Evolutionary conservation across 306 rosid genomes (phyloP).

Genomic region (Gillenia trifoliata): DNA sequence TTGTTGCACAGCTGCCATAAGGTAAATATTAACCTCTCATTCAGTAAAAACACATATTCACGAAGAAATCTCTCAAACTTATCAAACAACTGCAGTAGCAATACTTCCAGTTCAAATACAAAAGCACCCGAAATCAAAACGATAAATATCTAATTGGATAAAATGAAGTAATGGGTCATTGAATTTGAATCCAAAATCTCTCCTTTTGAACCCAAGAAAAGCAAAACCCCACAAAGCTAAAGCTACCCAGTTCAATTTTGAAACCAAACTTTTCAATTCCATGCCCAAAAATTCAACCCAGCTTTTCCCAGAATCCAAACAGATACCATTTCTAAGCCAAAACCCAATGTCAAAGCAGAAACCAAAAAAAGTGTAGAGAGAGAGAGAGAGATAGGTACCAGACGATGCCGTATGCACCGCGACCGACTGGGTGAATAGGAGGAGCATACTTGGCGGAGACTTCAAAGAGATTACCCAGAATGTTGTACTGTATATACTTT

Average conservation of each 20-base stretch:
- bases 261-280: not conserved
- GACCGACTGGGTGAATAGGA: constrained; percentile 85
- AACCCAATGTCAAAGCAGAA: not conserved
- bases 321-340: not conserved
- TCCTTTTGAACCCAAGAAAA: not conserved
- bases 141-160: not conserved
- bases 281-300: not conserved
- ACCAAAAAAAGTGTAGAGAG: not conserved
- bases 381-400: constrained; percentile 40
- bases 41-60: not conserved
- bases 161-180: not conserved
- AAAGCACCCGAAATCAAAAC: not conserved
- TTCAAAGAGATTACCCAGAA: constrained; percentile 73
- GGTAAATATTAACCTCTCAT: not conserved
- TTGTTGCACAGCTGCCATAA: constrained; percentile 45
- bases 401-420: constrained; percentile 96
- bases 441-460: constrained; percentile 71
- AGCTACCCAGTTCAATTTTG: constrained; percentile 2
- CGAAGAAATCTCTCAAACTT: not conserved
- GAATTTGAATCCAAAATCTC: not conserved
- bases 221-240: not conserved
- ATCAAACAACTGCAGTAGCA: not conserved
- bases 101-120: not conserved
- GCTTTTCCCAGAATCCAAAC: not conserved
- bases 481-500: constrained; percentile 56